Evolutionary conservation across 352 stramenopile genomes (phyloP).

Genomic region (Phytophthora sojae): DNA sequence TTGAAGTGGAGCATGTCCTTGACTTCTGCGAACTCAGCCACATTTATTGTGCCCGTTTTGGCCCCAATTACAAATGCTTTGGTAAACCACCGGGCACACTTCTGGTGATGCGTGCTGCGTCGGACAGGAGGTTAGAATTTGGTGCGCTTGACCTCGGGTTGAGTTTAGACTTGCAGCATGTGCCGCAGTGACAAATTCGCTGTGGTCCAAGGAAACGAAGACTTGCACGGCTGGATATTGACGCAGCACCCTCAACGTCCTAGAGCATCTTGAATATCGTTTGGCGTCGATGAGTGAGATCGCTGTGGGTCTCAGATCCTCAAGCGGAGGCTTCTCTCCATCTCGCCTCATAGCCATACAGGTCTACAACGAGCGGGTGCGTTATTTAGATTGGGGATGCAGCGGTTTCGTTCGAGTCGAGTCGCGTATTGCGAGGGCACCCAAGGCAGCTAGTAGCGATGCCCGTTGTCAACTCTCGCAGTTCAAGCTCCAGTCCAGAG

Average conservation of each 20-base stretch:
- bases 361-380: neutral
- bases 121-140: too few relatives aligned
- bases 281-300: neutral
- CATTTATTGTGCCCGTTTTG: neutral
- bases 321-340: too few relatives aligned
- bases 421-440: neutral
- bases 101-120: too few relatives aligned
- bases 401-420: neutral
- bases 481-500: slow-evolving; percentile 6
- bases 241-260: too few relatives aligned
- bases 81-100: neutral
- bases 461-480: neutral
- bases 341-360: neutral
- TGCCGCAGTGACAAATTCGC: too few relatives aligned
- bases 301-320: too few relatives aligned
- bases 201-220: too few relatives aligned
- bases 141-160: too few relatives aligned
- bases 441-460: neutral
- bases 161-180: too few relatives aligned
- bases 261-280: neutral
- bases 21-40: neutral
- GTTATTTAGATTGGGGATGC: neutral
- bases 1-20: neutral
- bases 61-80: too few relatives aligned
- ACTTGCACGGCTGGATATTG: too few relatives aligned